Base-by-base conservation (phyloP, 768 basidiomycete species). In the Cubamyces lactineus region DNA sequence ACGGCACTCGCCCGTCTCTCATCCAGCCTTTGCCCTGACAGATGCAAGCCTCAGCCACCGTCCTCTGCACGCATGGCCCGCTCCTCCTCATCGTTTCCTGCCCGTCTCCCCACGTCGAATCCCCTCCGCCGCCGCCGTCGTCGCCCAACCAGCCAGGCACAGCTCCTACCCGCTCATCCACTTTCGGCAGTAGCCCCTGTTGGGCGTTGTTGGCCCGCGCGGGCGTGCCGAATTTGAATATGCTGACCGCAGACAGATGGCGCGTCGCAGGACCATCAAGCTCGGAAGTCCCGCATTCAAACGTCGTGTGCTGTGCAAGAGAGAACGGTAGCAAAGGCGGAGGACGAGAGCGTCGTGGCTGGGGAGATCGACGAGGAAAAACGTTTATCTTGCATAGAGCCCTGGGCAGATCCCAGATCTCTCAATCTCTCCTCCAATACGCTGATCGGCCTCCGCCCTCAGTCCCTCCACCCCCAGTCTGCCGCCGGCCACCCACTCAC, bases 31-130 rank as follows among this genome's bases (percentile, higher is more conserved):
- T 2, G 42, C 42, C 19, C 51, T 49, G 50, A 19, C 48, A 39
- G 23, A 52, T 59, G 47, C 53, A 59, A 64, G 62, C 62, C 57
- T 30, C 62, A 42, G 59, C 61, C 57, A 64, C 42, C 21, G 28
- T n/a, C 51, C 59, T 4, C 45, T 17, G 21, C 45, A 46, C 50
- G 45, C 59, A 66, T 61, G 64, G 47, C 51, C 55, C 47, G 7
- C 47, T n/a, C 54, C 6, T 24, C 38, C 12, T 4, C 57, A 8
- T 57, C 30, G 13, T 41, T 58, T 23, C 34, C 24, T 34, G 23
- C 24, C 48, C 47, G 55, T 57, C 55, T n/a, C 17, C 46, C 21
- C 30, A 8, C 9, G 48, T 58, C 57, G 48, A 58, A 58, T 58
- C 57, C 48, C 26, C 40, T 19, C 48, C 57, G 57, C 57, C 57